Evolutionary conservation across 306 rosid genomes (phyloP).

Genomic region (Ziziphus jujuba): DNA sequence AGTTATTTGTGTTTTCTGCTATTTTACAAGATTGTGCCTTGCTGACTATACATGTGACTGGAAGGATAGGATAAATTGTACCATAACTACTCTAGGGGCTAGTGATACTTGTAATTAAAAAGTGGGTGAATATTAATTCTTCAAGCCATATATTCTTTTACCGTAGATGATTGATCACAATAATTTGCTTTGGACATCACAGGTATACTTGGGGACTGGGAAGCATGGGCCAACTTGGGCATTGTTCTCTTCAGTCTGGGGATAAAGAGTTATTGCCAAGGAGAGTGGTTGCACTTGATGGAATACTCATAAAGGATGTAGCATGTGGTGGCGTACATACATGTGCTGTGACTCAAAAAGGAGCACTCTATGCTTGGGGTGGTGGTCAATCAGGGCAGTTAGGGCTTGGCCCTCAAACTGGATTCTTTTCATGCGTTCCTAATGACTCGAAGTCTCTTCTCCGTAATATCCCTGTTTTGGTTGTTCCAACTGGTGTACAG

Average conservation of each 20-base stretch:
- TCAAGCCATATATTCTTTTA: not conserved
- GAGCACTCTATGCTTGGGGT: slow-evolving; percentile 96
- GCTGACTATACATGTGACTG: not conserved
- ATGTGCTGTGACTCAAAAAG: slow-evolving; percentile 71
- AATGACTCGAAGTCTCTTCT: slow-evolving; percentile 61
- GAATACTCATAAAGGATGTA: slow-evolving; percentile 51
- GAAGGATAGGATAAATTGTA: not conserved
- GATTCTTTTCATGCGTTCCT: slow-evolving; percentile 67
- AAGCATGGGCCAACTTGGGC: slow-evolving; percentile 96
- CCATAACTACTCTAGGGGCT: not conserved
- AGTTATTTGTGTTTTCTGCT: not conserved
- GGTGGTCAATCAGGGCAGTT: slow-evolving; percentile 91
- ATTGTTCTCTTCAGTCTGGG: slow-evolving; percentile 81
- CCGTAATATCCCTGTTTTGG: slow-evolving; percentile 73
- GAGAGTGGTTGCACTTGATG: slow-evolving; percentile 85
- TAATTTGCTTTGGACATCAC: slow-evolving; percentile 32
- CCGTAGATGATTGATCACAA: slow-evolving; percentile 9
- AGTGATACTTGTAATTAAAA: not conserved
- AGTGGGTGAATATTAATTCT: not conserved
- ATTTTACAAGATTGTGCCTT: not conserved
- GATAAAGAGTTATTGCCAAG: slow-evolving; percentile 87
- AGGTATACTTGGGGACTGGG: slow-evolving; percentile 98
- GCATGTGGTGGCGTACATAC: slow-evolving; percentile 94
- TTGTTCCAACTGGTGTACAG: slow-evolving; percentile 75
- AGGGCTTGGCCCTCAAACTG: slow-evolving; percentile 87